Evolutionary conservation across 2,329 filamentous ascomycete species (phyloP), one percentile per base, ranked within the genome.

Genomic region (Penicillium expansum): DNA sequence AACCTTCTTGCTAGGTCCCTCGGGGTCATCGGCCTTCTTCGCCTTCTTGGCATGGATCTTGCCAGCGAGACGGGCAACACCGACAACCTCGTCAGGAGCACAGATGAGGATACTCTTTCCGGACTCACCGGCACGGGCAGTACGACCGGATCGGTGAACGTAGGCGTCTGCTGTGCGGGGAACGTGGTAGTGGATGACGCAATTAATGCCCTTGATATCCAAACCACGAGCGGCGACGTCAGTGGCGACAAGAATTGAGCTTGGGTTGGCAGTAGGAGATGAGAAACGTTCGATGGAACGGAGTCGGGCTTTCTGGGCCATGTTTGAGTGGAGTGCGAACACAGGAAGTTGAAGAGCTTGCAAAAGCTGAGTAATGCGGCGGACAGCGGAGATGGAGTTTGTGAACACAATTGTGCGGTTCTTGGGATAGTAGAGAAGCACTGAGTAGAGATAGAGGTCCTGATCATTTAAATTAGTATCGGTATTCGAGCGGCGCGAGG

Each of bases 181-280:
- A 0, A 97, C 87, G 74, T 99, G 93, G 77, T 99, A 99, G 76
- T 99, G 94, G 18, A 99, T 79, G 16, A 99, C 89, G 14, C 96
- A 82, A 65, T 97, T 89, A 45, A 97, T 91, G 33, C 87, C 86
- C 44, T 90, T 88, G 65, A 99, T 97, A 72, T 99, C 94, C 47
- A 99, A 86, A 75, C 94, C 94, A 73, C 94, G 84, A 6, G 94
- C 94, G 11, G 94, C 94, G 32, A 99, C 94, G 79, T 99, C 94
- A 0, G 94, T 97, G 4, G 94, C 92, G 18, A 99, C 83, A 3
- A 97, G 84, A 44, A 97, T 89, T 1, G 87, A 83, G 67, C 74
- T 80, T 30, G 80, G 76, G 45, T 83, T 79, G 5, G 74, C 67
- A 0, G 76, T 72, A 0, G 85, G 79, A 3, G 83, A 83, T 1